Conservation (phyloP, 2,329 filamentous ascomycete species). For the Moelleriella libera region DNA sequence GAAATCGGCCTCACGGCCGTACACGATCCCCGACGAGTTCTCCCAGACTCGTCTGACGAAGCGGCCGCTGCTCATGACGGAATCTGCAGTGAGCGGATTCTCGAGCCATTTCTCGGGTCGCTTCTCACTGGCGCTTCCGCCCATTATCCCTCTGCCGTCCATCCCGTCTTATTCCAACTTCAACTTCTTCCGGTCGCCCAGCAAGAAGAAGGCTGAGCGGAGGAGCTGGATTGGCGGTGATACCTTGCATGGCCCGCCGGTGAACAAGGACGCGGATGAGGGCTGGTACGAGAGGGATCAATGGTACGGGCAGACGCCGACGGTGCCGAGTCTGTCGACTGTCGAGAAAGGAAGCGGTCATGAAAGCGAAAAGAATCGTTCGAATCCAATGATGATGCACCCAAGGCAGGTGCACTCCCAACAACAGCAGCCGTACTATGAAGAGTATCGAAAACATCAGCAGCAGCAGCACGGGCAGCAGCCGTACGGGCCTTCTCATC, state of each 20-base stretch:
- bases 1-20: slow-evolving; percentile 11
- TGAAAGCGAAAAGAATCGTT: slow-evolving; percentile 1
- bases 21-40: slow-evolving; percentile 13
- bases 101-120: slow-evolving; percentile 13
- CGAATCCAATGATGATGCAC: too few relatives aligned
- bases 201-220: slow-evolving; percentile 2
- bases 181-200: slow-evolving; percentile 10
- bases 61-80: slow-evolving; percentile 11
- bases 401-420: too few relatives aligned
- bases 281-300: slow-evolving; percentile 18
- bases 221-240: slow-evolving; percentile 25
- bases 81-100: slow-evolving; percentile 3
- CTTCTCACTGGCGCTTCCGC: slow-evolving; percentile 14
- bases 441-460: slow-evolving; percentile 4
- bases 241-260: slow-evolving; percentile 30
- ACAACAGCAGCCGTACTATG: slow-evolving; percentile 2
- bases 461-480: background rate
- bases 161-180: slow-evolving; percentile 18
- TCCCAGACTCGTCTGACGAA: slow-evolving; percentile 16
- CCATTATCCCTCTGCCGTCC: slow-evolving; percentile 15
- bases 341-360: slow-evolving; percentile 9
- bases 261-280: slow-evolving; percentile 12
- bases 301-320: slow-evolving; percentile 19
- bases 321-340: slow-evolving; percentile 19
- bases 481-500: background rate